phyloP scores from a whole-genome alignment of 2,329 filamentous ascomycete species.

The Emmonsiellopsis sp. region DNA sequence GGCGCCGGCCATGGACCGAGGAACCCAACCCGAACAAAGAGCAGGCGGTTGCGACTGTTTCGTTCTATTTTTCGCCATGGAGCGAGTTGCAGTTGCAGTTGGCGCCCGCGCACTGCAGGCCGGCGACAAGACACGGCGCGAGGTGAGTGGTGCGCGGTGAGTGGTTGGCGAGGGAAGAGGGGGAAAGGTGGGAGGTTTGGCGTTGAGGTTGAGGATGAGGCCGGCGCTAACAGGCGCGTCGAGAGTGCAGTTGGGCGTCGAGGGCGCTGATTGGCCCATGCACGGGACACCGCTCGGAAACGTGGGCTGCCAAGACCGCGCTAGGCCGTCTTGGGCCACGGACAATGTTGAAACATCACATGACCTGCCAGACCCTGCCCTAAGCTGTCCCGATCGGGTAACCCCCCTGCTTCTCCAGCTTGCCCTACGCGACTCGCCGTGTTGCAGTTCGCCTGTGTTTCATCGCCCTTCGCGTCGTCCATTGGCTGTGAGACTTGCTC shows the following conservation, averaged over 20 bases:
- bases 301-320: not conserved
- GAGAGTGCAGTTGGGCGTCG: not conserved
- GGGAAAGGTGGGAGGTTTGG: not conserved
- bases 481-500: not conserved
- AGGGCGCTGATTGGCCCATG: constrained; percentile 8
- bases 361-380: too few species aligned
- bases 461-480: not conserved
- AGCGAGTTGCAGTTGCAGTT: constrained; percentile 10
- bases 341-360: not conserved
- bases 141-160: not conserved
- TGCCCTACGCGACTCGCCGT: not conserved
- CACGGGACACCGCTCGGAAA: not conserved
- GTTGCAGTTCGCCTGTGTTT: not conserved
- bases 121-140: not conserved
- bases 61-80: not conserved
- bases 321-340: not conserved
- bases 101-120: not conserved
- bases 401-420: too few species aligned
- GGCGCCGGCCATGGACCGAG: too few species aligned
- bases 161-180: not conserved
- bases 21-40: not conserved
- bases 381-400: too few species aligned
- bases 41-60: constrained; percentile 14
- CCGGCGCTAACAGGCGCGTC: constrained; percentile 5
- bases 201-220: not conserved